phyloP scores from a whole-genome alignment of 129 eudicot species.

The Chrysanthemum lavandulifolium region DNA sequence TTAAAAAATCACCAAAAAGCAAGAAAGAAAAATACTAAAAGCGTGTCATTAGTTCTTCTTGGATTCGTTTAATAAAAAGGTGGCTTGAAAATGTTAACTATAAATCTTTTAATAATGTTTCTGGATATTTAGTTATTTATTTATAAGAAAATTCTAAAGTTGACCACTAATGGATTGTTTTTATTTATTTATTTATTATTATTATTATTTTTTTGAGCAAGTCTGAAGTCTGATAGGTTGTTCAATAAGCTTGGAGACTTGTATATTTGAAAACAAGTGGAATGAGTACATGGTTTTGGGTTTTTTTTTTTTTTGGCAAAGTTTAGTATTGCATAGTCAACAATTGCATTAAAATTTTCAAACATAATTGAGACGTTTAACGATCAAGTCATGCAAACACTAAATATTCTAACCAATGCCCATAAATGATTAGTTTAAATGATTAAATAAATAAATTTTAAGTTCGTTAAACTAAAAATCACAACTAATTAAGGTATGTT shows the following conservation, averaged over 20 bases:
- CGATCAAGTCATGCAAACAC: conserved; percentile 10
- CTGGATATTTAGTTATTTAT: no score
- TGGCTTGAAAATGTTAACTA: no score
- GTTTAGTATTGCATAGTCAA: conserved; percentile 18
- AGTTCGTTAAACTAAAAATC: no score
- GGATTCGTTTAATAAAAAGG: no score
- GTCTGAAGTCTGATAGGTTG: not conserved
- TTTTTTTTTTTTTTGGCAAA: not conserved
- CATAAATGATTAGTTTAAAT: not conserved
- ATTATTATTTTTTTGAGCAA: no score
- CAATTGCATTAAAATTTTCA: conserved; percentile 10
- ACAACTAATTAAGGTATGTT: no score
- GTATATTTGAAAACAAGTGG: conserved; percentile 24
- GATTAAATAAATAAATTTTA: no score
- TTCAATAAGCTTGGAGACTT: conserved; percentile 11
- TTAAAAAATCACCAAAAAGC: no score
- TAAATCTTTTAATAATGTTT: no score
- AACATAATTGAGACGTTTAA: conserved; percentile 15
- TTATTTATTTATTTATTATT: no score
- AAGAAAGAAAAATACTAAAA: no score
- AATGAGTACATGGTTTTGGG: conserved; percentile 9
- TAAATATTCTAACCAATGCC: not conserved
- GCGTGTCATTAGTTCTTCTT: no score
- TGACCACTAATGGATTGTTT: not conserved
- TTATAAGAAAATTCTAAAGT: not conserved